A percentile compares a stretch with the other conserved stretches of the same genome.
These are phyloP conservation scores for Nepenthes mirabilis DNA, from an alignment of 148 eudicot species.

Conservation along the genomic window DNA sequence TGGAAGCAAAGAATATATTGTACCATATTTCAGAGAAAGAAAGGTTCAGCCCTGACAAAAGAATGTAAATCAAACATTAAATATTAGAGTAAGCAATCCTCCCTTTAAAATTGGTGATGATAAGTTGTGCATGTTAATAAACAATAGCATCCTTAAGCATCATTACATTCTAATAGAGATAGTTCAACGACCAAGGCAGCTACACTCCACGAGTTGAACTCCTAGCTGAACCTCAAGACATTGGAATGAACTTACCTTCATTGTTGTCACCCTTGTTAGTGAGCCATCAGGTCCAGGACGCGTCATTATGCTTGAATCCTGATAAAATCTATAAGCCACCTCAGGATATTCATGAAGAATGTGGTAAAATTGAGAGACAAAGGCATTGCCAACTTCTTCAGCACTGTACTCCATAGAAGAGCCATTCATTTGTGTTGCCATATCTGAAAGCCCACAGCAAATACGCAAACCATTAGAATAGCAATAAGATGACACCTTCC, in stretches of 20 bases:
- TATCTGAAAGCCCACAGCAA: constrained; percentile 16
- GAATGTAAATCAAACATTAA: too few relatives aligned
- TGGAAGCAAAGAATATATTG: too few relatives aligned
- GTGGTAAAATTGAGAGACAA: constrained; percentile 37
- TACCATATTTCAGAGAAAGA: too few relatives aligned
- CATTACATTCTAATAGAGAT: too few relatives aligned
- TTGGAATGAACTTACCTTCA: constrained; percentile 25
- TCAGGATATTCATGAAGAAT: constrained; percentile 30
- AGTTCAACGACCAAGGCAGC: not conserved
- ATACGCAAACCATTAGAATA: too few relatives aligned
- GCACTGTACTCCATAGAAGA: constrained; percentile 9
- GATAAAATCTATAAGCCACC: constrained; percentile 34
- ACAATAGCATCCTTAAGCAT: too few relatives aligned
- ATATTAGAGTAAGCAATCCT: too few relatives aligned
- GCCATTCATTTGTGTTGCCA: constrained; percentile 28
- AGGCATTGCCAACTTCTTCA: constrained; percentile 33
- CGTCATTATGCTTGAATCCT: constrained; percentile 37
- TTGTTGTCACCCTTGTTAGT: constrained; percentile 27
- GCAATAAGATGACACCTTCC: too few relatives aligned
- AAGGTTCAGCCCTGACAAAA: too few relatives aligned
- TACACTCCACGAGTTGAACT: not conserved
- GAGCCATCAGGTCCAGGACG: constrained; percentile 34
- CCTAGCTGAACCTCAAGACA: not conserved
- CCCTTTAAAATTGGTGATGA: too few relatives aligned
- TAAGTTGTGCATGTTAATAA: too few relatives aligned